Evolutionary conservation across 768 basidiomycete genomes (phyloP), one percentile per base, ranked within the genome.

Genomic region (Rhodotorula graminis): DNA sequence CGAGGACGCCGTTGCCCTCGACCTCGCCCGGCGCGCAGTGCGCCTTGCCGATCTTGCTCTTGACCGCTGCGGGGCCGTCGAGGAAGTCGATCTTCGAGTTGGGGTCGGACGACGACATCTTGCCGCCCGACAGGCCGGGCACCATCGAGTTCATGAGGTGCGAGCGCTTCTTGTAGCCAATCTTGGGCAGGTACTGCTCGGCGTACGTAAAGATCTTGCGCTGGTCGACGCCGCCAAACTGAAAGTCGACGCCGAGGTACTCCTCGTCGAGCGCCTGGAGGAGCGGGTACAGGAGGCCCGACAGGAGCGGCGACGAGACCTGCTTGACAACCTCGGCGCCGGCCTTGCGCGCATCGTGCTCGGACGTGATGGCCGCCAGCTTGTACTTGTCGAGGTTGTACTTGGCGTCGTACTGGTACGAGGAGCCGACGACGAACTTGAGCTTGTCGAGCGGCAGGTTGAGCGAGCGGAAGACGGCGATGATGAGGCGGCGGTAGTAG

Each of bases 71-170:
- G 0, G 93, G 88, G 8, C 87, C 80, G 81, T 98, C 95, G 73
- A 99, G 88, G 82, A 98, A 92, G 83, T 99, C 96, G 80, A 98
- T 95, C 82, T 99, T 99, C 74, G 91, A 93, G 80, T 96, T 92
- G 44, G 93, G 93, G 77, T 98, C 95, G 1, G 95, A 98, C 2
- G 93, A 89, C 25, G 93, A 96, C 96, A 99, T 98, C 80, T 99
- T 99, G 27, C 92, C 83, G 74, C 83, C 83, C 49, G 81, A 79
- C n/a, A 84, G 71, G 7, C 77, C 77, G 61, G 78, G 77, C 1
- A 98, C 92, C 94, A 98, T 98, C 47, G 87, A 84, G 82, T 97
- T 99, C 96, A 99, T 99, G 58, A 99, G 85, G 81, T 99, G 96
- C 0, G 94, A 91, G 47, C 95, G 92, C 82, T 96, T 97, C 64